Evolutionary conservation across 768 basidiomycete species (phyloP).

Genomic region (Baorangia bicolor): DNA sequence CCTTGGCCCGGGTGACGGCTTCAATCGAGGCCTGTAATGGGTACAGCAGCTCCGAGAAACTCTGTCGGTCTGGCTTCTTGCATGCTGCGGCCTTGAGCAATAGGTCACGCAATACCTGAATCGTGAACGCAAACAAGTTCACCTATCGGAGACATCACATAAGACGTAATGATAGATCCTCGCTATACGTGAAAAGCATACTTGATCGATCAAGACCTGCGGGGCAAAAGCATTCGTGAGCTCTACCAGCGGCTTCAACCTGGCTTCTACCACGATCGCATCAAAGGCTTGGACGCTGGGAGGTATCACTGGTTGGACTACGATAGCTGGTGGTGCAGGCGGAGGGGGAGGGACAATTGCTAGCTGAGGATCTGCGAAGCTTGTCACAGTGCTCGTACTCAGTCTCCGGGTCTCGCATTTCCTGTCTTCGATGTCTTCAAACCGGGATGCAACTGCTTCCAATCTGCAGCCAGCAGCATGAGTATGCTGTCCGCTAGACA

Average conservation of each 20-base stretch:
- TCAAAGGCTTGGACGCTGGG: slow-evolving; percentile 71
- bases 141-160: slow-evolving; percentile 46
- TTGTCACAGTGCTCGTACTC: slow-evolving; percentile 33
- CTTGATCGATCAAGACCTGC: slow-evolving; percentile 73
- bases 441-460: slow-evolving; percentile 89
- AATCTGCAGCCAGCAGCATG: slow-evolving; percentile 47
- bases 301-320: slow-evolving; percentile 44
- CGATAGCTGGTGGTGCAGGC: slow-evolving; percentile 37
- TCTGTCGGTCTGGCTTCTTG: slow-evolving; percentile 72
- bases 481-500: slow-evolving; percentile 3
- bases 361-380: slow-evolving; percentile 23
- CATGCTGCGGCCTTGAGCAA: slow-evolving; percentile 68
- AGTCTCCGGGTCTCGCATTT: slow-evolving; percentile 25
- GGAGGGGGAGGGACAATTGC: slow-evolving; percentile 31
- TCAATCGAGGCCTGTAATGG: slow-evolving; percentile 74
- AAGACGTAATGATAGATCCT: neutral
- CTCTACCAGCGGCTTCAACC: slow-evolving; percentile 71
- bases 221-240: slow-evolving; percentile 71
- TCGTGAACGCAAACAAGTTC: slow-evolving; percentile 62
- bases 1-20: slow-evolving; percentile 77
- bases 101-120: slow-evolving; percentile 64
- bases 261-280: slow-evolving; percentile 67
- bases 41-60: slow-evolving; percentile 54
- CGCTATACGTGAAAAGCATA: slow-evolving; percentile 38
- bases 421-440: slow-evolving; percentile 85